Base-by-base conservation (phyloP, 2,329 filamentous ascomycete genomes). In the Hymenoscyphus infarciens region DNA sequence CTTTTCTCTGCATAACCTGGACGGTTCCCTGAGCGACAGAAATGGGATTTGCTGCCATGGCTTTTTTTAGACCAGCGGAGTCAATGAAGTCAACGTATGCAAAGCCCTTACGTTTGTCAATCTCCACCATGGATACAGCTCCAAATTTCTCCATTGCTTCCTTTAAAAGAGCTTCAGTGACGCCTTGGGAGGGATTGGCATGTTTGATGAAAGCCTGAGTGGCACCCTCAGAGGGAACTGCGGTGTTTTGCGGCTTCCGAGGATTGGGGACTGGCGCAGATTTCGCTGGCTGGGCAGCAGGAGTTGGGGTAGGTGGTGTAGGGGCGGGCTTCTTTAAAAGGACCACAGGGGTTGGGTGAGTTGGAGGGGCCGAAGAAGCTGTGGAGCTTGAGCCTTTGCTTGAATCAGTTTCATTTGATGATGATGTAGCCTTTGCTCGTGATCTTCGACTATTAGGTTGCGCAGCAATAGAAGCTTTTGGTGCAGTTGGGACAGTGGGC, bases 61-160 rank as follows among this genome's bases (percentile, higher is more conserved):
- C 94, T 71, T 90, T 92, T 70, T 85, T 84, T 29, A 98, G 80
- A 10, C 84, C 82, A 8, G 87, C 86, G 0, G 88, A 82, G 25
- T 92, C 87, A 10, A 84, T 83, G 77, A 97, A 98, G 66, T 97
- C 91, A 45, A 96, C 88, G 74, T 97, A 97, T 2, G 92, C 94
- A 71, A 97, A 96, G 0, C 92, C 92, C 75, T 97, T 97, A 71
- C 93, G 90, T 75, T 92, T 93, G 74, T 98, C 94, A 60, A 98
- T 94, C 70, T 97, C 94, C 19, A 97, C 91, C 67, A 86, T 89
- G 0, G 85, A 85, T 55, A 97, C 84, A 1, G 83, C 75, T 1
- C 94, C 94, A 69, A 92, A 96, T 0, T 78, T 76, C 54, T 87
- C 82, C 73, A 98, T 86, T 0, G 90, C 87, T 68, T 89, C 83